Base-by-base conservation (phyloP, 257 asterid species). In the Sherardia arvensis region DNA sequence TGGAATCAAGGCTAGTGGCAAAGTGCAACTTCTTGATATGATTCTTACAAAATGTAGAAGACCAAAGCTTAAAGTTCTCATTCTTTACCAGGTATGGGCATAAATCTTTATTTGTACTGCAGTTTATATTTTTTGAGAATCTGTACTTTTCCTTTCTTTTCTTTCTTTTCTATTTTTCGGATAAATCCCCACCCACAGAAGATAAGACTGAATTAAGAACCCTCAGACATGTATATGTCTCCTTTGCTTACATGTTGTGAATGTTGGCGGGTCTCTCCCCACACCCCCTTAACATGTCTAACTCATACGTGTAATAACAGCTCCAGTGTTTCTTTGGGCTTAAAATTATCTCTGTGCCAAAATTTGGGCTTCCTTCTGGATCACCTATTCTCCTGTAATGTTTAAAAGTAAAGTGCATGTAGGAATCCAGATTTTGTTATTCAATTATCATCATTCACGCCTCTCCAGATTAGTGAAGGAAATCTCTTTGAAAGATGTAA, bases 1-100 rank as follows among this genome's bases (percentile, higher is more conserved):
- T 71, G 99, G 88, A 34, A 81, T 87, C 72, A 78, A 80, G 80
- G 90, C 91, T 61, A 82, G 97, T 78, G 99, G 96, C 64, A 92
- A 92, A 79, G 63, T 92, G 53, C 84, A 79, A 62, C 82, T 85
- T 73, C 91, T 92, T 68, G 85, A 89, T 69, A 59, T 36, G 75
- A 89, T 89, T 77, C 97, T 92, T 15, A 32, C 79, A 17, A 95
- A 85, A 79, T 73, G 83, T 51, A 77, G 74, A 75, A 33, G 58
- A 65, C 88, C 60, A 53, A 86, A 84, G 40, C 78, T 80, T 67
- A 79, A 71, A 74, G 95, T 83, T 43, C 75, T 92, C 56, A 54
- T 92, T 75, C 85, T 92, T 75, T 85, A 71, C 77, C 97, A 92
- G 99, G 99, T 89, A 78, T 54, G 38, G 29, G 25, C 64, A 43